phyloP scores from a whole-genome alignment of 169 alveolate species.

The Blepharisma undulans region DNA sequence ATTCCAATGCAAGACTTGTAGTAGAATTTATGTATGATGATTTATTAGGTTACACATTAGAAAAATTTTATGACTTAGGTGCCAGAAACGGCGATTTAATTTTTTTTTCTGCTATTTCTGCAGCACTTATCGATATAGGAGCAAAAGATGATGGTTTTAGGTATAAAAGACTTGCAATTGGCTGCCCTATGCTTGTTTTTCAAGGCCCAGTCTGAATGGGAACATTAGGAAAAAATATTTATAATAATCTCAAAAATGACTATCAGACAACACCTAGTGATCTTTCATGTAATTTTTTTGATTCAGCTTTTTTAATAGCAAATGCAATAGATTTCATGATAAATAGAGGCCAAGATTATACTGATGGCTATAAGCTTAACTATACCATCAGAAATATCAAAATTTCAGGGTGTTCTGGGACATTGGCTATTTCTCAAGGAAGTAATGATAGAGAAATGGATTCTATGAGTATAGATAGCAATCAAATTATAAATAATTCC shows the following conservation, averaged over 20 bases:
- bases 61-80: background rate
- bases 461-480: background rate
- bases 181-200: background rate
- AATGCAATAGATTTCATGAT: background rate
- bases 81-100: background rate
- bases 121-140: background rate
- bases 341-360: constrained; percentile 4
- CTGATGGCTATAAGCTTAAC: background rate
- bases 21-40: background rate
- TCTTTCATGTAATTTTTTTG: background rate
- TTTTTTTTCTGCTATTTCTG: background rate
- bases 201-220: background rate
- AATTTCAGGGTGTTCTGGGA: constrained; percentile 20
- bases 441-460: background rate
- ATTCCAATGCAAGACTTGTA: background rate
- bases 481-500: background rate
- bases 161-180: background rate
- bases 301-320: background rate
- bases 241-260: background rate
- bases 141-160: background rate
- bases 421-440: constrained; percentile 2
- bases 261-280: background rate
- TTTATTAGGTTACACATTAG: background rate
- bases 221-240: background rate
- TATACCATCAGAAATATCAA: background rate